Evolutionary conservation across 495 filamentous ascomycete genomes (phyloP), one percentile per base, ranked within the genome.

Genomic region (Friedmanniomyces endolithicus): DNA sequence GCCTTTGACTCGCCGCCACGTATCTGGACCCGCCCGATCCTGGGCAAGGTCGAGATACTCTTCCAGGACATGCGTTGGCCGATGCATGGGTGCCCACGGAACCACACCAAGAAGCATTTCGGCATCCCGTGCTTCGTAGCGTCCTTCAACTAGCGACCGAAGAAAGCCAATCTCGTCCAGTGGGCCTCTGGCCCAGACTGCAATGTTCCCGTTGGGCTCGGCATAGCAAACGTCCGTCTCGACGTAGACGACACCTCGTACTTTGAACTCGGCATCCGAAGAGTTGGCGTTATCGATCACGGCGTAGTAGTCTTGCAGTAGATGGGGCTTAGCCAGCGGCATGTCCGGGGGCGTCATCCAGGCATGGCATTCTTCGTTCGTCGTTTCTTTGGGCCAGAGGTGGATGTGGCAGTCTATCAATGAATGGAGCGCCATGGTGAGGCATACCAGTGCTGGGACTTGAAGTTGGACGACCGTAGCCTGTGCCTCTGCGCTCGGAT

Each of bases 371-470:
- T 69, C 56, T 31, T 84, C 65, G 58, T 88, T 64, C 0, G 55
- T 50, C 35, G 65, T 83, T 34, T 79, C 75, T 48, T 71, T 65
- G 56, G 84, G 82, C 70, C 79, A 92, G 65, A 94, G 81, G 69
- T 94, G 89, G 69, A 94, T 82, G 72, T 95, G 89, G 9, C 87
- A 83, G 71, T 94, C 89, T 52, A 94, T 74, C 50, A 89, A 77
- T 57, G 66, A 43, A 9, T n/a, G 51, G 19, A 56, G 47, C 33
- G 59, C 16, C 60, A 68, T 68, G 11, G 6, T 47, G 44, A 41
- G 2, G 6, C 6, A 6, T n/a, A 41, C 17, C 4, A 2, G 3
- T 41, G 37, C 37, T 41, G 12, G n/a, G n/a, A n/a, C n/a, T n/a
- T n/a, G n/a, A n/a, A n/a, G n/a, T 41, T 41, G 12, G 12, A 41